phyloP scores from a whole-genome alignment of 805 yeast species.

The Ogataea ramenticola region DNA sequence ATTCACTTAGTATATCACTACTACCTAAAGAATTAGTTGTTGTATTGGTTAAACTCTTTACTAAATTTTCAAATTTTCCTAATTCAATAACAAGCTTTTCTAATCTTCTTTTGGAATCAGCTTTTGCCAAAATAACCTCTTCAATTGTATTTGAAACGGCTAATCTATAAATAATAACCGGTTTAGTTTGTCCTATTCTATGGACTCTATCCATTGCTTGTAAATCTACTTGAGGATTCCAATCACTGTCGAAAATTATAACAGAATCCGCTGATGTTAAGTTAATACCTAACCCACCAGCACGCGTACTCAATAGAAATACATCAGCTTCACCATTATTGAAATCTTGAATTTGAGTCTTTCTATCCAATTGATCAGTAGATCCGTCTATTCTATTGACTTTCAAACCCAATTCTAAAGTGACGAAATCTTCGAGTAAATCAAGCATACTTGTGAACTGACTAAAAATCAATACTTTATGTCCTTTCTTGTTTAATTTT shows the following conservation, averaged over 20 bases:
- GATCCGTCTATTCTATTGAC: constrained; percentile 73
- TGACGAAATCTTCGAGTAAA: constrained; percentile 67
- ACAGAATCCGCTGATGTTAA: constrained; percentile 86
- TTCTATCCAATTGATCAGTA: constrained; percentile 57
- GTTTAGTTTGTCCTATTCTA: constrained; percentile 82
- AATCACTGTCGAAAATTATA: constrained; percentile 83
- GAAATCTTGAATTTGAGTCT: constrained; percentile 53
- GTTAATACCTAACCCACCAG: constrained; percentile 93
- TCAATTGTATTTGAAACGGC: constrained; percentile 77
- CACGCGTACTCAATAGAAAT: constrained; percentile 80
- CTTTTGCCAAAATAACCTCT: constrained; percentile 69
- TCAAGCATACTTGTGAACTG: constrained; percentile 86
- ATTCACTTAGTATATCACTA: constrained; percentile 23
- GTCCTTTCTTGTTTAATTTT: constrained; percentile 36
- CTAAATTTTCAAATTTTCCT: constrained; percentile 46
- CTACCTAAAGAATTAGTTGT: constrained; percentile 6
- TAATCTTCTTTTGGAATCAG: constrained; percentile 71
- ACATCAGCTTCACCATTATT: constrained; percentile 32
- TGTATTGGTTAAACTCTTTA: constrained; percentile 4
- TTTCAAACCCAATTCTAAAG: constrained; percentile 33
- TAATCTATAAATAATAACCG: constrained; percentile 76
- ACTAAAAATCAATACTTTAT: constrained; percentile 74
- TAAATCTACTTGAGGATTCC: constrained; percentile 96
- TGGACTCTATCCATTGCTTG: constrained; percentile 97
- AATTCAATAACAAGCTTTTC: constrained; percentile 69